Conservation (phyloP, 129 eudicot genomes). For the sunflower (Helianthus annuus) region DNA sequence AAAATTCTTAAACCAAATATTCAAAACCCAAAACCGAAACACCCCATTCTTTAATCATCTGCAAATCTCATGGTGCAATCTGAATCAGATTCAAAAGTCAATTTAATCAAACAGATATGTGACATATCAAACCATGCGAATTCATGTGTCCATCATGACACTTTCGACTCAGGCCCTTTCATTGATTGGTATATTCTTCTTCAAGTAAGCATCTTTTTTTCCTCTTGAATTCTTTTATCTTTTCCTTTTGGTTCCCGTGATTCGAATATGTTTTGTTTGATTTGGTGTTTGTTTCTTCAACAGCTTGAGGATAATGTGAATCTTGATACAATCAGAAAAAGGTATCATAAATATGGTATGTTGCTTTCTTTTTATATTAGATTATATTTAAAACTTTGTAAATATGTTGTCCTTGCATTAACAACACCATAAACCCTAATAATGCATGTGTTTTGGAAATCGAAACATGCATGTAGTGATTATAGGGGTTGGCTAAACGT, state of each 20-base stretch:
- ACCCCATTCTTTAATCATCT: neutral
- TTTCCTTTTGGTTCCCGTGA: neutral
- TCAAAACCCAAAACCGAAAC: slow-evolving; percentile 23
- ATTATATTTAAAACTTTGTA: neutral
- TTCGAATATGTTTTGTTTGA: neutral
- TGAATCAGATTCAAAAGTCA: slow-evolving; percentile 43
- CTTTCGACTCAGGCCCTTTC: slow-evolving; percentile 35
- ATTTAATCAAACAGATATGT: slow-evolving; percentile 52
- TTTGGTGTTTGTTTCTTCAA: slow-evolving; percentile 21
- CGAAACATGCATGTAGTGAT: neutral
- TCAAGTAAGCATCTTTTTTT: slow-evolving; percentile 40
- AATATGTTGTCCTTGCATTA: neutral
- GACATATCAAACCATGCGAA: slow-evolving; percentile 43
- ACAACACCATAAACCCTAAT: slow-evolving; percentile 6
- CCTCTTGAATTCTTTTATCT: neutral
- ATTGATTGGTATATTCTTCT: slow-evolving; percentile 79
- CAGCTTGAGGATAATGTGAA: slow-evolving; percentile 73
- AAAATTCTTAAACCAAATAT: neutral
- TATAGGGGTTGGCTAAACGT: no score
- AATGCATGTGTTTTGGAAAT: neutral
- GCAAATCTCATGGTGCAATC: slow-evolving; percentile 17
- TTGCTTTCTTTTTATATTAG: neutral
- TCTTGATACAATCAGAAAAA: slow-evolving; percentile 52
- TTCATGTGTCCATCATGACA: slow-evolving; percentile 34
- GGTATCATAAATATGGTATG: slow-evolving; percentile 71